Evolutionary conservation across 129 eudicot species (phyloP).

Genomic region (Saussurea involucrata): DNA sequence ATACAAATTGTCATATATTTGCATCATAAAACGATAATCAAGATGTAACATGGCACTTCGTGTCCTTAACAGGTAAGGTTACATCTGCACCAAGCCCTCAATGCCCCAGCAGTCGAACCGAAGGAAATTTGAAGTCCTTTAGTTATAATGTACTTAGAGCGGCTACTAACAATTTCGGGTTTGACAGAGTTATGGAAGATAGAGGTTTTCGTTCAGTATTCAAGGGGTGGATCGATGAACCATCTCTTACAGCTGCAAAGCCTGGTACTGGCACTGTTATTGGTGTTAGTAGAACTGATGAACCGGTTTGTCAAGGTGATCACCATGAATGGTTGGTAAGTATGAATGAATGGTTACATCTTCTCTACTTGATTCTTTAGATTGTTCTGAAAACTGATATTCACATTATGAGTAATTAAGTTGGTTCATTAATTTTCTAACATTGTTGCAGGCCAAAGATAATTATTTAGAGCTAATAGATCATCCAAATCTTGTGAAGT

Average conservation of each 20-base stretch:
- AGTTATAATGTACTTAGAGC: conserved; percentile 29
- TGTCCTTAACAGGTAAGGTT: conserved; percentile 1
- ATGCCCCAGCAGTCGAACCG: conserved; percentile 23
- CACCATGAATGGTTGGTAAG: conserved; percentile 79
- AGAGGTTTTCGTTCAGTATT: conserved; percentile 41
- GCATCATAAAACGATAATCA: not conserved
- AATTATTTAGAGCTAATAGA: conserved; percentile 11
- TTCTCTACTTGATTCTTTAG: not conserved
- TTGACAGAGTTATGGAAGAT: conserved; percentile 45
- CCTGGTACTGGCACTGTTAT: conserved; percentile 46
- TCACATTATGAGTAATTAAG: not conserved
- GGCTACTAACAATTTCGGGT: conserved; percentile 56
- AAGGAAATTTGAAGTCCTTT: conserved; percentile 37
- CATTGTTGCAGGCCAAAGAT: conserved; percentile 4
- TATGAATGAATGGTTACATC: not conserved
- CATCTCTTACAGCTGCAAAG: conserved; percentile 35
- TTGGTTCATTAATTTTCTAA: not conserved
- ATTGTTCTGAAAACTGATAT: not conserved
- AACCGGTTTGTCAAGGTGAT: too few relatives aligned
- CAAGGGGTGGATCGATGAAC: conserved; percentile 59
- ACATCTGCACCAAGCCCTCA: conserved; percentile 12
- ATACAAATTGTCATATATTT: too few relatives aligned
- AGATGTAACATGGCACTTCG: not conserved
- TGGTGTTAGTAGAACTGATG: too few relatives aligned
- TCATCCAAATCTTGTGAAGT: conserved; percentile 23